These are phyloP conservation scores for Boechera retrofracta DNA, from an alignment of 345 rosid species.

Conservation along the genomic window DNA sequence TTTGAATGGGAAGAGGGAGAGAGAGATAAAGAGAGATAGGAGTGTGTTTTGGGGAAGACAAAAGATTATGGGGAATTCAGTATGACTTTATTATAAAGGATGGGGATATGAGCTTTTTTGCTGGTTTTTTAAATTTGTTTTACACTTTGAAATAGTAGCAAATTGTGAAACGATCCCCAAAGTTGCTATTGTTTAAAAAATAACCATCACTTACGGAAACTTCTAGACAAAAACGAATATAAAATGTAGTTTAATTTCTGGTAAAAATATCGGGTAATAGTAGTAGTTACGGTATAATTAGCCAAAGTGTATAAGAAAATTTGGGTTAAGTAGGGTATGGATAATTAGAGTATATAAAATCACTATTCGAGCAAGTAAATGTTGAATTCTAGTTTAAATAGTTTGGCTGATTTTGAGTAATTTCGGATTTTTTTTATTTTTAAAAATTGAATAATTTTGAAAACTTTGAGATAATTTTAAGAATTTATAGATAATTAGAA, in stretches of 20 bases:
- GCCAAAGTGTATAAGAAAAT: background rate
- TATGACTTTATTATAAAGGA: constrained; percentile 36
- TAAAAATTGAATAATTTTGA: too few species aligned
- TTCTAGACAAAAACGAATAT: background rate
- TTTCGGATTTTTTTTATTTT: too few species aligned
- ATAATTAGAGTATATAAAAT: background rate
- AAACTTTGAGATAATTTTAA: too few species aligned
- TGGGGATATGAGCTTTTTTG: constrained; percentile 29
- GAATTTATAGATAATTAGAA: too few species aligned
- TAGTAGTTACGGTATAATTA: background rate
- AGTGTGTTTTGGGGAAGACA: constrained; percentile 34
- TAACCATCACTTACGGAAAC: background rate
- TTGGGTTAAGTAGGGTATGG: background rate
- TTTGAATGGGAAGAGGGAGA: constrained; percentile 18
- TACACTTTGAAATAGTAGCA: background rate
- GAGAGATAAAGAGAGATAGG: constrained; percentile 2
- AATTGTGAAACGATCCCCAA: background rate
- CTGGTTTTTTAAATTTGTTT: background rate
- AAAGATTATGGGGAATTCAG: constrained; percentile 37
- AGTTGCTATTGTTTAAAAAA: background rate
- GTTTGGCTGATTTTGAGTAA: background rate
- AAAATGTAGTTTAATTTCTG: too few species aligned
- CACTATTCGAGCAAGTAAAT: background rate
- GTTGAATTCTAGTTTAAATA: background rate
- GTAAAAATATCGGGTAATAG: too few species aligned